phyloP scores from a whole-genome alignment of 768 basidiomycete species.

The Cytidiella melzeri region DNA sequence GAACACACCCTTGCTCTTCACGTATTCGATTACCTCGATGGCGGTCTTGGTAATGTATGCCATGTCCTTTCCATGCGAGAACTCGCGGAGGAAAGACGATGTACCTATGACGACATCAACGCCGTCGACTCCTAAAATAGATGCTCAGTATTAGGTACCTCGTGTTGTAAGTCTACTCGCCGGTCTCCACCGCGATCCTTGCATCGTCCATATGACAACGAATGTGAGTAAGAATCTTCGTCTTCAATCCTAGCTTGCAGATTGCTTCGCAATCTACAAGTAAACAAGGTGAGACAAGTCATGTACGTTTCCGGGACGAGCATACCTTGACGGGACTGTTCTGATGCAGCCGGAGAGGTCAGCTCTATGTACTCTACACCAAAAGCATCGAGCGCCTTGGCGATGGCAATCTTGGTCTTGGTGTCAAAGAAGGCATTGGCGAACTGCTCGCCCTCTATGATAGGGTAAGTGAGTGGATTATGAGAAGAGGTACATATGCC shows the following conservation, averaged over 20 bases:
- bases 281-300: background rate
- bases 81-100: slow-evolving; percentile 97
- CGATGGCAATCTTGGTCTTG: slow-evolving; percentile 99
- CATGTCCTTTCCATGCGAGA: slow-evolving; percentile 99
- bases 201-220: slow-evolving; percentile 99
- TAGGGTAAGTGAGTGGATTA: slow-evolving; percentile 9
- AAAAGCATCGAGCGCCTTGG: slow-evolving; percentile 95
- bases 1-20: slow-evolving; percentile 86
- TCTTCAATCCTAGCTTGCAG: slow-evolving; percentile 95
- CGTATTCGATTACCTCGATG: slow-evolving; percentile 97
- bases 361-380: slow-evolving; percentile 99
- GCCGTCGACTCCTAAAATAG: slow-evolving; percentile 48
- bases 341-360: slow-evolving; percentile 95
- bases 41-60: slow-evolving; percentile 98
- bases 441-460: slow-evolving; percentile 97
- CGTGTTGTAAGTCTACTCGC: slow-evolving; percentile 30
- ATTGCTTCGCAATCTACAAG: slow-evolving; percentile 87
- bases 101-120: slow-evolving; percentile 99
- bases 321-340: slow-evolving; percentile 65
- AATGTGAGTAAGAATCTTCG: slow-evolving; percentile 98
- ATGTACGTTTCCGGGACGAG: background rate
- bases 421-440: slow-evolving; percentile 99
- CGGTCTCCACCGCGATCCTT: slow-evolving; percentile 95
- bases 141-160: background rate
- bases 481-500: background rate